Evolutionary conservation across 805 yeast species (phyloP).

Genomic region (Kluyveromyces nonfermentans): DNA sequence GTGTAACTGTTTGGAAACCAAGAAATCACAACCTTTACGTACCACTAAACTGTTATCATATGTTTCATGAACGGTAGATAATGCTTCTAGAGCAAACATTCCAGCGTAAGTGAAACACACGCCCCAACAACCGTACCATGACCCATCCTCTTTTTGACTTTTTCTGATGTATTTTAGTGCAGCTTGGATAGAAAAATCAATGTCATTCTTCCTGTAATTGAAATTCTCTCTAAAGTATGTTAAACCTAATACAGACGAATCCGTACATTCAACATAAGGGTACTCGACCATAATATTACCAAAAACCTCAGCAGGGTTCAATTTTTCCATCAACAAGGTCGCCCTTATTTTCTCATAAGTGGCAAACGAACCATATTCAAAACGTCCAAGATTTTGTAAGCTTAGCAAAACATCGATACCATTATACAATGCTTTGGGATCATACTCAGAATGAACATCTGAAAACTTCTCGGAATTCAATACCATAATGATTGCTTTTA

Average conservation of each 20-base stretch:
- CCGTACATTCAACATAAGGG: slow-evolving; percentile 97
- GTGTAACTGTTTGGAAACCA: slow-evolving; percentile 58
- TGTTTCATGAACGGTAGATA: slow-evolving; percentile 54
- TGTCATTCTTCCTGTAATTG: slow-evolving; percentile 56
- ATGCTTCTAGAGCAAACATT: slow-evolving; percentile 96
- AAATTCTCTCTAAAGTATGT: slow-evolving; percentile 62
- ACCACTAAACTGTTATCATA: slow-evolving; percentile 58
- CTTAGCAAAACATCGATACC: slow-evolving; percentile 70
- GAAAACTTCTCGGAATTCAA: slow-evolving; percentile 48
- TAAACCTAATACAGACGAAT: slow-evolving; percentile 84
- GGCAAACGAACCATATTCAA: slow-evolving; percentile 86
- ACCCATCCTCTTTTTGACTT: slow-evolving; percentile 71
- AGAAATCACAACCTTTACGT: slow-evolving; percentile 73
- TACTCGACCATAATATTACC: slow-evolving; percentile 98
- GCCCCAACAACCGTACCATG: slow-evolving; percentile 99
- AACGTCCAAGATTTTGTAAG: slow-evolving; percentile 70
- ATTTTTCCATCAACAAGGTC: slow-evolving; percentile 58
- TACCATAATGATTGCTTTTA: slow-evolving; percentile 91
- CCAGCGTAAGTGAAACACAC: slow-evolving; percentile 92
- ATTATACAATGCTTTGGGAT: slow-evolving; percentile 43
- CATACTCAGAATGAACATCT: slow-evolving; percentile 43
- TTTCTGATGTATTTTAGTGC: slow-evolving; percentile 66
- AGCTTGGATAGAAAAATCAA: slow-evolving; percentile 55
- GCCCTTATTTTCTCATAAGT: slow-evolving; percentile 85
- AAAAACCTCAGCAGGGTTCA: slow-evolving; percentile 97